These are phyloP conservation scores for Scedosporium minutisporum DNA, from an alignment of 2,329 filamentous ascomycete species.

Conservation along the genomic window DNA sequence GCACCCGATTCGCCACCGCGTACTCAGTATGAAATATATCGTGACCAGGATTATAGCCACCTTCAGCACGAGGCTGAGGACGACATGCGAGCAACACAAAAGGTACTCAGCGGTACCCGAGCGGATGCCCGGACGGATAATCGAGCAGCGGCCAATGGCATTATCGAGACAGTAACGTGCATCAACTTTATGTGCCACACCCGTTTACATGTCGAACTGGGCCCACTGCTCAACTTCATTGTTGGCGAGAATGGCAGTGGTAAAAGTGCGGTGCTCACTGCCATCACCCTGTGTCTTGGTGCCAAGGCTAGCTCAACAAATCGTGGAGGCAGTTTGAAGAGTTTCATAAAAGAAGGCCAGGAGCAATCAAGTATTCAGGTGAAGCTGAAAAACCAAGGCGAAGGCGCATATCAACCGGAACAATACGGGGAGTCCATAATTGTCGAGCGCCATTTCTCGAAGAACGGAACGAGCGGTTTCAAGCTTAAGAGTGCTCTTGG, in stretches of 20 bases:
- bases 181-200: constrained; percentile 96
- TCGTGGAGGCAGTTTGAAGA: constrained; percentile 79
- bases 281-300: constrained; percentile 86
- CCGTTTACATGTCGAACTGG: constrained; percentile 71
- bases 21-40: constrained; percentile 53
- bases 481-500: constrained; percentile 70
- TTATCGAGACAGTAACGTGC: constrained; percentile 79
- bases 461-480: constrained; percentile 66
- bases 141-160: constrained; percentile 68
- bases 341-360: constrained; percentile 79
- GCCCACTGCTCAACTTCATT: constrained; percentile 94
- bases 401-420: constrained; percentile 73
- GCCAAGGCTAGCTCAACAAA: constrained; percentile 91
- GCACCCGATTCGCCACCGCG: constrained; percentile 29
- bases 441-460: constrained; percentile 83
- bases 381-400: constrained; percentile 81
- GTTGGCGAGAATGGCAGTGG: constrained; percentile 96
- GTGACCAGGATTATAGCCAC: constrained; percentile 50
- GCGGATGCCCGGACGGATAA: constrained; percentile 52
- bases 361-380: constrained; percentile 71
- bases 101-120: constrained; percentile 37
- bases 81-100: constrained; percentile 56
- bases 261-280: constrained; percentile 91
- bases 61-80: constrained; percentile 46
- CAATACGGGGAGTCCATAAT: constrained; percentile 77